phyloP scores from a whole-genome alignment of 306 rosid genomes.

The Lupinus albus region DNA sequence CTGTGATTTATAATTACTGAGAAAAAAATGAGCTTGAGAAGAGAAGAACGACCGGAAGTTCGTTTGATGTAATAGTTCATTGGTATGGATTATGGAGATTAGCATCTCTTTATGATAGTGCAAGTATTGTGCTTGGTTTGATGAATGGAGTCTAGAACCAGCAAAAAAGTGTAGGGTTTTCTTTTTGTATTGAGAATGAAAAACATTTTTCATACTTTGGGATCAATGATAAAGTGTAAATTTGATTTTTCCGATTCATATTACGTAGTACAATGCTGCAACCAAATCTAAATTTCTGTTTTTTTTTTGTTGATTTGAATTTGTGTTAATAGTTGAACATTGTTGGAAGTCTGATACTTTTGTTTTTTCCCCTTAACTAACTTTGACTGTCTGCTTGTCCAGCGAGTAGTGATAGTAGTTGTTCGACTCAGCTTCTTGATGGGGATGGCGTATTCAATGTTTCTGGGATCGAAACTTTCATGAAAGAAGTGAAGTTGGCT shows the following conservation, averaged over 20 bases:
- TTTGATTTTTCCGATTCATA: slow-evolving; percentile 7
- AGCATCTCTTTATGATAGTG: slow-evolving; percentile 19
- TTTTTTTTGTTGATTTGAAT: slow-evolving; percentile 19
- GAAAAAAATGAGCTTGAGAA: slow-evolving; percentile 12
- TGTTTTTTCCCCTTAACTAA: slow-evolving; percentile 22
- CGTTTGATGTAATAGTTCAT: slow-evolving; percentile 6
- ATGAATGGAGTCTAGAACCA: slow-evolving; percentile 36
- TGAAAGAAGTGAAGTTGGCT: slow-evolving; percentile 76
- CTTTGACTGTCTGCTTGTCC: slow-evolving; percentile 36
- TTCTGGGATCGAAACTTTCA: slow-evolving; percentile 68
- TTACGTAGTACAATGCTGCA: slow-evolving; percentile 18
- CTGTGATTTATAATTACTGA: slow-evolving; percentile 20
- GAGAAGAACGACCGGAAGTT: slow-evolving; percentile 22
- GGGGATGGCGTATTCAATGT: slow-evolving; percentile 87
- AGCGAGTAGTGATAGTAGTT: slow-evolving; percentile 53
- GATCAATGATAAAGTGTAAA: slow-evolving; percentile 13
- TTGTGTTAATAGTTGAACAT: neutral
- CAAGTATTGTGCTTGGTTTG: slow-evolving; percentile 35
- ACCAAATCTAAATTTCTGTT: slow-evolving; percentile 24
- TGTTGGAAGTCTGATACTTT: neutral
- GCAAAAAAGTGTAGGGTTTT: neutral
- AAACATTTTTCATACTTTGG: neutral
- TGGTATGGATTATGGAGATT: slow-evolving; percentile 5
- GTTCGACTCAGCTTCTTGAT: slow-evolving; percentile 91
- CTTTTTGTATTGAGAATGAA: neutral